phyloP scores from a whole-genome alignment of 345 rosid genomes.

The Gossypium thurberi region DNA sequence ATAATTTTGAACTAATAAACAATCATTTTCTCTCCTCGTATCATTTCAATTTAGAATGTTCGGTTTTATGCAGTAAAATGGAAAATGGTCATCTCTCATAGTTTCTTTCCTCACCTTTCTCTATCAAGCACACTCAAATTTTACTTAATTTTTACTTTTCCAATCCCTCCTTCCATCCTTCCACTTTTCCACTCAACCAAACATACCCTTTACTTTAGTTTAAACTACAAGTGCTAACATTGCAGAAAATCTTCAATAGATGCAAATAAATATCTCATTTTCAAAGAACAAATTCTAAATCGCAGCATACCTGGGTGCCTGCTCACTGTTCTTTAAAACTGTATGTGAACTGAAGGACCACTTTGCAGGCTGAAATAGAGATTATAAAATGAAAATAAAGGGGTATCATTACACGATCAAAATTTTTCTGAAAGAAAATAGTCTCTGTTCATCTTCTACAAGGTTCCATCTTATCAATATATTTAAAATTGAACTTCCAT shows the following conservation, averaged over 20 bases:
- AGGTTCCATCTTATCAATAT: neutral
- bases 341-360: conserved; percentile 88
- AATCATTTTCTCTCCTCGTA: no score
- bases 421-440: neutral
- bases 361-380: conserved; percentile 61
- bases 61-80: no score
- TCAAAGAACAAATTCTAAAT: neutral
- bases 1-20: no score
- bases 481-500: neutral
- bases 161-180: no score
- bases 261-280: neutral
- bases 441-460: neutral
- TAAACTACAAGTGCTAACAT: neutral
- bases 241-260: neutral
- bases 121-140: no score
- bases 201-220: neutral
- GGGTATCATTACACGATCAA: conserved; percentile 11
- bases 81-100: no score
- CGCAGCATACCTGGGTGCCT: conserved; percentile 66
- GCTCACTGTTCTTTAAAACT: conserved; percentile 71
- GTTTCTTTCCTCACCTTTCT: no score
- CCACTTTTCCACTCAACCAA: no score
- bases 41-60: no score
- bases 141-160: no score
- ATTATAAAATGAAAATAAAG: conserved; percentile 13